These are phyloP conservation scores for Yarrowia bubula DNA, from an alignment of 805 yeast genomes.

Conservation along the genomic window DNA sequence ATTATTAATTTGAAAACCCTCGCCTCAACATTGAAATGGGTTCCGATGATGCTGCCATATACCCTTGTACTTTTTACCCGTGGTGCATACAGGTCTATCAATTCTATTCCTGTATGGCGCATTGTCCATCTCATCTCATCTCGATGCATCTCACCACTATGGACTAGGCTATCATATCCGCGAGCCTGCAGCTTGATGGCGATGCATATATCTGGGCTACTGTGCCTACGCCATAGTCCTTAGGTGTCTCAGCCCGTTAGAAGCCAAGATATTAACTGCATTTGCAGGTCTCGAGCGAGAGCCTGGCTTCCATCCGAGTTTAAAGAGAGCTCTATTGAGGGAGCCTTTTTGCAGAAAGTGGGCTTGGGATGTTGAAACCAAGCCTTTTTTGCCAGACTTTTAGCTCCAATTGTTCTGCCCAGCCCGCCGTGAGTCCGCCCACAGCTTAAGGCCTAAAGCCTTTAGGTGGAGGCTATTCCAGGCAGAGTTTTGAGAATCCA, in stretches of 20 bases:
- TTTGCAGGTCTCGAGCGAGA: neutral
- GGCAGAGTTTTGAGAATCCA: neutral
- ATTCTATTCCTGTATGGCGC: neutral
- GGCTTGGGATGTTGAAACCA: neutral
- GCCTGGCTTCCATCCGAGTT: too few relatives aligned
- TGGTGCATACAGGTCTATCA: neutral
- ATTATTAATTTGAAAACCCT: too few relatives aligned
- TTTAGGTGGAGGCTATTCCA: neutral
- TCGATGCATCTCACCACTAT: neutral
- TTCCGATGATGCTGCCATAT: too few relatives aligned
- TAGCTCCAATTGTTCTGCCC: neutral
- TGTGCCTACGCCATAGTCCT: neutral
- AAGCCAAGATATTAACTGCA: neutral
- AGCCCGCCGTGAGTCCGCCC: constrained; percentile 19
- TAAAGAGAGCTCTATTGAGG: too few relatives aligned
- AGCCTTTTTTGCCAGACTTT: neutral
- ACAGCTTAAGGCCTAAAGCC: constrained; percentile 7
- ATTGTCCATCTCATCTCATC: neutral
- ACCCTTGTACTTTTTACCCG: neutral
- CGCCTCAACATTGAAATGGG: too few relatives aligned
- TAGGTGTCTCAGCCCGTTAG: neutral
- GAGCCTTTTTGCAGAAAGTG: neutral
- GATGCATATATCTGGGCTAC: neutral
- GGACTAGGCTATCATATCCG: neutral
- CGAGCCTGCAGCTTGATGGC: neutral